phyloP scores from a whole-genome alignment of 495 filamentous ascomycete species.

The Sabuloglossum arenarium region DNA sequence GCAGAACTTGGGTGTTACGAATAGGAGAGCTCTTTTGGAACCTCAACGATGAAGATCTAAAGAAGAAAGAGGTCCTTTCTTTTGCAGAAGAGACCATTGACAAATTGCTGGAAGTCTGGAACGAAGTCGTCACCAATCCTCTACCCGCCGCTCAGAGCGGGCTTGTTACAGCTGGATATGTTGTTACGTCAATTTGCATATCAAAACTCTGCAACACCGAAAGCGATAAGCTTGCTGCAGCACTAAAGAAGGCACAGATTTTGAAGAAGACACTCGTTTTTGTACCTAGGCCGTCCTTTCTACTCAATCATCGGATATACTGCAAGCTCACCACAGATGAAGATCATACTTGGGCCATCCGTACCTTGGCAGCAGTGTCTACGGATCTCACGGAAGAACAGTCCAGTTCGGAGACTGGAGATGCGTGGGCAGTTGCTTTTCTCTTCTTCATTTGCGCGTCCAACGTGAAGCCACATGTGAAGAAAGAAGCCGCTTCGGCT shows the following conservation, averaged over 20 bases:
- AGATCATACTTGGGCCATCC: slow-evolving; percentile 55
- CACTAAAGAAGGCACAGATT: slow-evolving; percentile 37
- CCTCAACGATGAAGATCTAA: slow-evolving; percentile 21
- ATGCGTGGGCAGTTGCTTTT: slow-evolving; percentile 61
- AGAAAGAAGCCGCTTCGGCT: slow-evolving; percentile 32
- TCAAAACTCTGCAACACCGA: slow-evolving; percentile 23
- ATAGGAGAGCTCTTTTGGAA: slow-evolving; percentile 52
- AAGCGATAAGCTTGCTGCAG: slow-evolving; percentile 21
- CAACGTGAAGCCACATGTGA: slow-evolving; percentile 30
- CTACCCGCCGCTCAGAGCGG: slow-evolving; percentile 56
- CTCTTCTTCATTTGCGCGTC: slow-evolving; percentile 54
- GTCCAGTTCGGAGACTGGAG: slow-evolving; percentile 8
- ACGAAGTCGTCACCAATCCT: slow-evolving; percentile 58
- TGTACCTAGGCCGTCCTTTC: slow-evolving; percentile 60
- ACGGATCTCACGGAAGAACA: slow-evolving; percentile 1
- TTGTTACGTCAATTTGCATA: slow-evolving; percentile 40
- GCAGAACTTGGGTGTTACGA: slow-evolving; percentile 61
- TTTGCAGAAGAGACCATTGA: slow-evolving; percentile 38
- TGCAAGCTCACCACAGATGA: slow-evolving; percentile 49
- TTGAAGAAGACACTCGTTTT: slow-evolving; percentile 37
- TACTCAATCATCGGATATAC: slow-evolving; percentile 68
- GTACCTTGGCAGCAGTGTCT: slow-evolving; percentile 43
- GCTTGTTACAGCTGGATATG: slow-evolving; percentile 48
- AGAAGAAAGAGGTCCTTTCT: slow-evolving; percentile 17
- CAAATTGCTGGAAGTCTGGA: slow-evolving; percentile 51